Percentiles rank a stretch among this genome's conserved stretches.
phyloP scores from a whole-genome alignment of 1,284 basidiomycete genomes.

The Veloporphyrellus conicus region DNA sequence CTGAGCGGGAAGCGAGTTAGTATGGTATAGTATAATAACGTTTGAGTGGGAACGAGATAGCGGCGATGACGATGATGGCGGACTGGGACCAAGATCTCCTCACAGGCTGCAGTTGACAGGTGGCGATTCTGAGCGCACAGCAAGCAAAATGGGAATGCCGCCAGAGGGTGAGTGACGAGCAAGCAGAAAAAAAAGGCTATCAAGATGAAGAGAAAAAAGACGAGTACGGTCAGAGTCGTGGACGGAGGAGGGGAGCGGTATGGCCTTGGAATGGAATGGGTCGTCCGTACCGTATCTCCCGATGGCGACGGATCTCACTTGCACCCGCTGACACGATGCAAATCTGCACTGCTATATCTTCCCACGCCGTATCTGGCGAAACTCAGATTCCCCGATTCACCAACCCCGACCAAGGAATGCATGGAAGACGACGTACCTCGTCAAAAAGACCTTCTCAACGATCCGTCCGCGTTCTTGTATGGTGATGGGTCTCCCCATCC shows the following conservation, averaged over 20 bases:
- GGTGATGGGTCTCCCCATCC: conserved; percentile 5
- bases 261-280: conserved; percentile 19
- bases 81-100: conserved; percentile 21
- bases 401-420: conserved; percentile 22
- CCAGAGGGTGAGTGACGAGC: no score
- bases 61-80: conserved; percentile 18
- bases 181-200: neutral
- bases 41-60: conserved; percentile 20
- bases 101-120: neutral
- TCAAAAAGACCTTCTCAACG: conserved; percentile 3
- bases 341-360: conserved; percentile 30
- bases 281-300: conserved; percentile 45
- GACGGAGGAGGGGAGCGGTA: conserved; percentile 31
- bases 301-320: conserved; percentile 53
- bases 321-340: conserved; percentile 34
- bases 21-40: conserved; percentile 11
- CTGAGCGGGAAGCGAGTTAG: conserved; percentile 8
- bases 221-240: conserved; percentile 11
- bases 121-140: conserved; percentile 5
- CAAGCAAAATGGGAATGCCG: no score
- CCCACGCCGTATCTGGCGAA: conserved; percentile 23
- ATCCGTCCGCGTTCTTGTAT: conserved; percentile 7
- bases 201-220: conserved; percentile 6
- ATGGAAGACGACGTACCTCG: conserved; percentile 23
- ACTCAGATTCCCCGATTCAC: conserved; percentile 30